Percentiles rank a stretch among this genome's conserved stretches.
phyloP scores from a whole-genome alignment of 2,329 filamentous ascomycete species.

The Fusarium sambucinum region DNA sequence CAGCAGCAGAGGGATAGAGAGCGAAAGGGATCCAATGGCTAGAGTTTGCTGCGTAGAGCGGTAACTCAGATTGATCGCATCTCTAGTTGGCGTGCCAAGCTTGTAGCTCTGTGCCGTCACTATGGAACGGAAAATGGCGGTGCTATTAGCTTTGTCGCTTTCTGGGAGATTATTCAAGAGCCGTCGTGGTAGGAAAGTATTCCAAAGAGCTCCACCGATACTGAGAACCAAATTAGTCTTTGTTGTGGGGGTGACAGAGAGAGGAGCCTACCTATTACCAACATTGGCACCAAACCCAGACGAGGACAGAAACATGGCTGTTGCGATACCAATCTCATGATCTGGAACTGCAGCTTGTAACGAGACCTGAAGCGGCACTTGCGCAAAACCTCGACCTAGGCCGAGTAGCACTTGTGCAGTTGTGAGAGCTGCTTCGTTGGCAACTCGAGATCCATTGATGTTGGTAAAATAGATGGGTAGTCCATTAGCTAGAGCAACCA shows the following conservation, averaged over 20 bases:
- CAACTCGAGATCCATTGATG: slow-evolving; percentile 20
- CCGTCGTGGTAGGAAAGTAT: neutral
- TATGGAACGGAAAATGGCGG: no score
- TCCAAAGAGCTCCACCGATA: neutral
- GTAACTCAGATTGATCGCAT: no score
- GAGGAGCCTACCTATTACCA: neutral
- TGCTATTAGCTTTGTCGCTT: no score
- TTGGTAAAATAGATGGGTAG: slow-evolving; percentile 38
- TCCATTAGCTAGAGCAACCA: slow-evolving; percentile 31
- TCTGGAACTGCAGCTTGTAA: slow-evolving; percentile 21
- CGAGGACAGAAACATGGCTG: slow-evolving; percentile 33
- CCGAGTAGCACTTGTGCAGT: slow-evolving; percentile 29
- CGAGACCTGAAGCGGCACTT: slow-evolving; percentile 19
- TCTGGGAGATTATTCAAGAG: no score
- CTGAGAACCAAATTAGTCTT: neutral
- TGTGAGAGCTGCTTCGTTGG: slow-evolving; percentile 29
- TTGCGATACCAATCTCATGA: slow-evolving; percentile 27
- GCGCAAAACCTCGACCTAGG: slow-evolving; percentile 28
- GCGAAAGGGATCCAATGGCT: no score
- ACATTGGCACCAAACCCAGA: slow-evolving; percentile 35
- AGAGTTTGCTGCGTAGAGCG: no score
- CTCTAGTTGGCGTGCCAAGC: no score
- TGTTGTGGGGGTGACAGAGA: no score
- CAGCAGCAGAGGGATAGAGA: no score
- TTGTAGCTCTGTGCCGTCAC: no score